A percentile compares a stretch with the other conserved stretches of the same genome.
Conservation (phyloP, 352 stramenopile species). For the Achlya hypogyna region DNA sequence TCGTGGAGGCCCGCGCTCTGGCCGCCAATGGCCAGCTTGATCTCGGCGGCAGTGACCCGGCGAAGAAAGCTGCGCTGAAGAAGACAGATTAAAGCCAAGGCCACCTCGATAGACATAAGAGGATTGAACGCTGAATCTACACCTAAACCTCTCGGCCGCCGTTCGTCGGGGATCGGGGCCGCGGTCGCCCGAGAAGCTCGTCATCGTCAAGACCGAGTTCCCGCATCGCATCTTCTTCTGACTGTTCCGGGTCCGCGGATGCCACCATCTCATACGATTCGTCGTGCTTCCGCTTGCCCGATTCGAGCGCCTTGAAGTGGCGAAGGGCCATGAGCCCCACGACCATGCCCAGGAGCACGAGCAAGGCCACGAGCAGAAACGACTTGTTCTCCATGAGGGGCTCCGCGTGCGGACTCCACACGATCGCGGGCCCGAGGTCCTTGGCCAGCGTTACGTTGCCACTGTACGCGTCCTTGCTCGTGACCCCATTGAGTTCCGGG, state of each 20-base stretch:
- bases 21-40: slow-evolving; percentile 14
- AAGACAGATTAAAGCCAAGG: slow-evolving; percentile 14
- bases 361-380: not conserved
- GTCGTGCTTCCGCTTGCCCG: not conserved
- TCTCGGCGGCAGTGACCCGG: not conserved
- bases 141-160: slow-evolving; percentile 11
- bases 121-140: not conserved
- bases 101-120: not conserved
- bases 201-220: not conserved
- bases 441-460: not conserved
- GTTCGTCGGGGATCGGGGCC: slow-evolving; percentile 6
- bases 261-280: slow-evolving; percentile 7
- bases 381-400: slow-evolving; percentile 6
- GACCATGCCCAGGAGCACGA: slow-evolving; percentile 14
- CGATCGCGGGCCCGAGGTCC: not conserved
- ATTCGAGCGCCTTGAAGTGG: not conserved
- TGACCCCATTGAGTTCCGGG: not conserved
- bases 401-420: not conserved
- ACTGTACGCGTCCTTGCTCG: not conserved
- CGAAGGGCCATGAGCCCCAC: slow-evolving; percentile 1
- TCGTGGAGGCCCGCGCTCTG: slow-evolving; percentile 39
- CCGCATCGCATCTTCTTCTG: not conserved
- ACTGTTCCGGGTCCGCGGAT: not conserved
- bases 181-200: not conserved
- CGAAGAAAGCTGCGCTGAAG: not conserved